These are phyloP conservation scores for Oryza longistaminata DNA, from an alignment of 176 grass and related monocot genomes.

Conservation along the genomic window DNA sequence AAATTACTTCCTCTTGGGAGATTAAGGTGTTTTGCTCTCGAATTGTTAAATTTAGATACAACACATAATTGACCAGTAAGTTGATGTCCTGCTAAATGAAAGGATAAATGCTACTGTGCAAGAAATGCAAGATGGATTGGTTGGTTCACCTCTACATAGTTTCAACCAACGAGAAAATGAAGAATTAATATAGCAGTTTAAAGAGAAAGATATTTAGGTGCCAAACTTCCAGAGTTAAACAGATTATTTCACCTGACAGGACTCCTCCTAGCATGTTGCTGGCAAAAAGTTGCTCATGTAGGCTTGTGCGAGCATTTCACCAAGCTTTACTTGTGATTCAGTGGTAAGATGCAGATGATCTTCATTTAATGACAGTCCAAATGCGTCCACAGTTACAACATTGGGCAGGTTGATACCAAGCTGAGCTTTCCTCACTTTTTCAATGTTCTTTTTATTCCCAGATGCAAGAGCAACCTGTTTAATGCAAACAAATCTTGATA, in stretches of 20 bases:
- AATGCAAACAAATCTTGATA: conserved; percentile 27
- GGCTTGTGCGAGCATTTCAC: conserved; percentile 71
- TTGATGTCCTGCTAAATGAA: neutral
- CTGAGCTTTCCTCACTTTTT: conserved; percentile 77
- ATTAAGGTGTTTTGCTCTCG: neutral
- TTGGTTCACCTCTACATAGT: neutral
- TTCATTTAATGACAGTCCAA: conserved; percentile 63
- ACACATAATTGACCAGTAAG: neutral
- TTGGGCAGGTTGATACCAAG: conserved; percentile 60
- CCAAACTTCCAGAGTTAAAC: conserved; percentile 6
- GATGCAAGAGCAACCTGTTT: conserved; percentile 86
- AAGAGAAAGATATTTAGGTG: neutral
- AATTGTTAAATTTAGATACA: neutral
- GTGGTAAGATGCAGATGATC: conserved; percentile 80
- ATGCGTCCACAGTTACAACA: conserved; percentile 81
- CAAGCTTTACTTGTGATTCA: conserved; percentile 81
- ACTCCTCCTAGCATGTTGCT: conserved; percentile 30
- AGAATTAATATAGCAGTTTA: neutral
- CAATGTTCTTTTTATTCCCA: conserved; percentile 64
- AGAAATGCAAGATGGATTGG: neutral
- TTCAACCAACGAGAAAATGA: neutral
- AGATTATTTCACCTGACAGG: neutral
- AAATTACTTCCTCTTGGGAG: neutral
- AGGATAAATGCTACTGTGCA: neutral
- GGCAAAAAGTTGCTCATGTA: conserved; percentile 52